Base-by-base conservation (phyloP, 805 yeast genomes). In the Ogataea thermomethanolica region DNA sequence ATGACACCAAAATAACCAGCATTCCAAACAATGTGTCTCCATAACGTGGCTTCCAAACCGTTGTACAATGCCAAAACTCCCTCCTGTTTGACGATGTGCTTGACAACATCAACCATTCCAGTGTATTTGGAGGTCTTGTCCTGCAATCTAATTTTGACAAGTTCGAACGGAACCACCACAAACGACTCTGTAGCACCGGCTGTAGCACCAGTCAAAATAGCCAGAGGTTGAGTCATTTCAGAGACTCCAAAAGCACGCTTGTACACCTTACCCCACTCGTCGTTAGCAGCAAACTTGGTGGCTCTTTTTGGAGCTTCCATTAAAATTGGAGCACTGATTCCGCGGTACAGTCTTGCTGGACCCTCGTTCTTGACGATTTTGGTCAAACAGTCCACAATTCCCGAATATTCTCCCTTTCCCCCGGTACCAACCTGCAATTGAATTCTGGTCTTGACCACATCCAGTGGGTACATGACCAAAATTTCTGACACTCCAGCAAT, bases 231-330 rank as follows among this genome's bases (percentile, higher is more conserved):
- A 48, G 71, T 85, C 78, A 84, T 75, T 48, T 75, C 64, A 7
- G 71, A 62, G 32, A 84, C 73, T 37, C 87, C 95, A 61, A 90
- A 88, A 14, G 68, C 61, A 23, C 71, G 70, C 51, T 78, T 78
- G 74, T 89, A 91, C 52, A 89, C 64, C 64, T 83, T 83, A 38
- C 95, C 91, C 84, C 95, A 93, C 64, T 88, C 95, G 62, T 93
- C 99, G 62, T 93, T 93, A 47, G 97, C 96, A 37, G 98, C 97
- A 62, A 93, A 93, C 66, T 93, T 93, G 51, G 96, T 90, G 29
- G 99, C 99, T 71, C 99, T 81, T 73, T 93, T 93, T 50, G 99
- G 99, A 10, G 98, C 99, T 66, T 93, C 99, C 99, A 93, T 93
- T 56, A 93, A 72, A 53, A 93, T 87, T 25, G 99, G 99, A 17